These are phyloP conservation scores for Saccharomycopsis malanga DNA, from an alignment of 805 yeast genomes.

Conservation along the genomic window DNA sequence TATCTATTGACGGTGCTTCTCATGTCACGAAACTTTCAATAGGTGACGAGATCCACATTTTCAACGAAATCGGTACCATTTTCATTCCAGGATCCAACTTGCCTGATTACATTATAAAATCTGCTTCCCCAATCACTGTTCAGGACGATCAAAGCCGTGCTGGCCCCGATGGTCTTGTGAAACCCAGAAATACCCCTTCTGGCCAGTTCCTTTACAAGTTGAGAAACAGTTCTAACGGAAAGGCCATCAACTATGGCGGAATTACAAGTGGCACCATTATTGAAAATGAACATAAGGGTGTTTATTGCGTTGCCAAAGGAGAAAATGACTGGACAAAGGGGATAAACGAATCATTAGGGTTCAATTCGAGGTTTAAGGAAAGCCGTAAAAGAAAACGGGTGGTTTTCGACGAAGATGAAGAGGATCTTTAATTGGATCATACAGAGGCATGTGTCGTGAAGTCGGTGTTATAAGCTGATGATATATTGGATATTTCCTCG, in stretches of 20 bases:
- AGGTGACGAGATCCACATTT: constrained; percentile 76
- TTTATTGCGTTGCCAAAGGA: constrained; percentile 80
- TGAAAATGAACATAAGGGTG: constrained; percentile 40
- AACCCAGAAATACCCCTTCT: background rate
- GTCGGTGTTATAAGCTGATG: too few species aligned
- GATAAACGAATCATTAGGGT: constrained; percentile 79
- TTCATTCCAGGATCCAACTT: constrained; percentile 42
- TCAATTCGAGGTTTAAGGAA: constrained; percentile 73
- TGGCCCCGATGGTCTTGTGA: background rate
- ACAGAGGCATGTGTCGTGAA: too few species aligned
- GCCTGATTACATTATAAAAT: constrained; percentile 4
- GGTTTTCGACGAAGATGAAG: background rate
- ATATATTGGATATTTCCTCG: too few species aligned
- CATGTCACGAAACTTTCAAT: constrained; percentile 59
- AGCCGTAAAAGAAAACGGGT: constrained; percentile 17
- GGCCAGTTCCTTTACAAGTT: background rate
- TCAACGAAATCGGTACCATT: constrained; percentile 58
- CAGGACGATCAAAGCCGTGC: background rate
- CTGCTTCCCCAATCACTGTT: constrained; percentile 8
- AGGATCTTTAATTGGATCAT: background rate
- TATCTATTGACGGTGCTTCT: constrained; percentile 74
- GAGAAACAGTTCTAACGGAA: background rate
- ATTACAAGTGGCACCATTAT: constrained; percentile 26
- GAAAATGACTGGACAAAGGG: constrained; percentile 91
- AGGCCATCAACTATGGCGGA: constrained; percentile 5